Conservation (phyloP, 2,329 filamentous ascomycete species). For the Fusarium subtropicale region DNA sequence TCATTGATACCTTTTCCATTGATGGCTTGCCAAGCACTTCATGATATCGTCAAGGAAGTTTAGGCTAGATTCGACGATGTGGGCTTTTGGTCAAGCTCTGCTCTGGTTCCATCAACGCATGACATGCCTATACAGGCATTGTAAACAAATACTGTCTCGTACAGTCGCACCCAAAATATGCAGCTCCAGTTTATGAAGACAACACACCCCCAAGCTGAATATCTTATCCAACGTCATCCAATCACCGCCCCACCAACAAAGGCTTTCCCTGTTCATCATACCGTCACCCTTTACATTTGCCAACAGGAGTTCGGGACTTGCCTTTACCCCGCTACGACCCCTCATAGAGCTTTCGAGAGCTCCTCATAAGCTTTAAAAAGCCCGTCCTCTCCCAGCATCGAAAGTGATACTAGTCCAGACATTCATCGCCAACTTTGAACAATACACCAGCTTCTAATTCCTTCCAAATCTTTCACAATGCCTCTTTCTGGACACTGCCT, state of each 20-base stretch:
- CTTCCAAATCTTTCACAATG: constrained; percentile 59
- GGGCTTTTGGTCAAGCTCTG: background rate
- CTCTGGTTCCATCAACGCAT: background rate
- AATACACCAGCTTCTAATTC: constrained; percentile 12
- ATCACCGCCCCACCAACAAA: constrained; percentile 45
- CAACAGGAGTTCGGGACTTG: constrained; percentile 32
- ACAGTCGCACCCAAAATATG: constrained; percentile 17
- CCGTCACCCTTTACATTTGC: constrained; percentile 31
- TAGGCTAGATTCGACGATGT: background rate
- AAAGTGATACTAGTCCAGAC: background rate
- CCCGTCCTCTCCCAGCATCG: constrained; percentile 1
- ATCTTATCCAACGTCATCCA: constrained; percentile 48
- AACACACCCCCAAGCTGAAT: constrained; percentile 18
- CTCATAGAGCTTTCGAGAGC: constrained; percentile 43
- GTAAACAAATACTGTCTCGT: constrained; percentile 24
- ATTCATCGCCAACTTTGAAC: constrained; percentile 14
- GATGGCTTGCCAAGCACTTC: constrained; percentile 7
- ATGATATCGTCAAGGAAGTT: background rate
- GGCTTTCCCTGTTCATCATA: constrained; percentile 28
- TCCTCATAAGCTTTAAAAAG: constrained; percentile 29
- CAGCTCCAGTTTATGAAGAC: constrained; percentile 23
- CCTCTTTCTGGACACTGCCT: constrained; percentile 76
- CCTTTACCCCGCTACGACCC: constrained; percentile 47
- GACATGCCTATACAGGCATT: constrained; percentile 8
- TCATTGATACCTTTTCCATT: background rate